Conservation (phyloP, 345 rosid genomes). For the Aquilaria malaccensis region DNA sequence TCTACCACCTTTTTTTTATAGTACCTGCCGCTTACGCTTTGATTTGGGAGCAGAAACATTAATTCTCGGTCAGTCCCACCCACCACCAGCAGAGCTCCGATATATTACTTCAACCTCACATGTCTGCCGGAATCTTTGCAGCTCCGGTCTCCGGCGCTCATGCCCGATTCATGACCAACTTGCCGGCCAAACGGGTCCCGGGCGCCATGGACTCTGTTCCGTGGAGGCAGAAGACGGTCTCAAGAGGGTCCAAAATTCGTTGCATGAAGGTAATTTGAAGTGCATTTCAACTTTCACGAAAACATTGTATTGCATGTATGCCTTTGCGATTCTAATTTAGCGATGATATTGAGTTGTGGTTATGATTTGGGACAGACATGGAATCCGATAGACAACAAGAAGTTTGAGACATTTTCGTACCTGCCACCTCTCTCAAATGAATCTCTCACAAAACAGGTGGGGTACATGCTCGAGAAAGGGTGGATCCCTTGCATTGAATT, state of each 20-base stretch:
- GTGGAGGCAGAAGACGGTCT: slow-evolving; percentile 43
- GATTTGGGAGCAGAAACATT: too few relatives aligned
- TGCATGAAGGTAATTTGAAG: slow-evolving; percentile 54
- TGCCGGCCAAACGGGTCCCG: slow-evolving; percentile 20
- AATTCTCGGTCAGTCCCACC: not conserved
- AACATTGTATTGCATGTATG: too few relatives aligned
- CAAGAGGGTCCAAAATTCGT: slow-evolving; percentile 39
- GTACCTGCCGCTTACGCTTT: not conserved
- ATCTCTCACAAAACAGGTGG: slow-evolving; percentile 47
- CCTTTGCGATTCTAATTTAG: not conserved
- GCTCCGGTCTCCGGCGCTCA: slow-evolving; percentile 24
- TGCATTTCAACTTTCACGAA: too few relatives aligned
- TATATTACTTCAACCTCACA: slow-evolving; percentile 2
- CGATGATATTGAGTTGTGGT: not conserved
- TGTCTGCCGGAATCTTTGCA: slow-evolving; percentile 43
- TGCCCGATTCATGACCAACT: slow-evolving; percentile 27
- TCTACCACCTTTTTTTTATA: not conserved
- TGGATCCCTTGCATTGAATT: slow-evolving; percentile 77
- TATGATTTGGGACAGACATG: slow-evolving; percentile 39
- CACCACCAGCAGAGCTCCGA: not conserved
- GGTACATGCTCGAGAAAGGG: slow-evolving; percentile 55
- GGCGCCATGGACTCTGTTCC: slow-evolving; percentile 20
- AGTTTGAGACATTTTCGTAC: slow-evolving; percentile 50
- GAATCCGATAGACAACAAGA: slow-evolving; percentile 58
- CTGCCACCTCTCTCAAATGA: slow-evolving; percentile 40